These are phyloP conservation scores for Rhytidiadelphus loreus DNA, from an alignment of 225 moss, liverwort and hornwort species.

Conservation along the genomic window DNA sequence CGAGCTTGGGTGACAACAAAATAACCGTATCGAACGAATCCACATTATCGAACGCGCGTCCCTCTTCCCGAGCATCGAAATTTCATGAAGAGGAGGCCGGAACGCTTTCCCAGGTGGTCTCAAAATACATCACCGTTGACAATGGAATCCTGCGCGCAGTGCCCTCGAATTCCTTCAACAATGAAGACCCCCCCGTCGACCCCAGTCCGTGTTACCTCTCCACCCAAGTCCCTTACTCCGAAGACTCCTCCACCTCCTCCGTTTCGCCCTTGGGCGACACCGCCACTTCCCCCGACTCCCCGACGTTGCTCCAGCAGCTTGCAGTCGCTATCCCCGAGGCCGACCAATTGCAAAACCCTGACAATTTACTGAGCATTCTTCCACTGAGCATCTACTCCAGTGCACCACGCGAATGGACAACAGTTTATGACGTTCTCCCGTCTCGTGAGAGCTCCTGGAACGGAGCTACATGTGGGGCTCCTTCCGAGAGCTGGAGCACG, in stretches of 20 bases:
- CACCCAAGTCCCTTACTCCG: constrained; percentile 25
- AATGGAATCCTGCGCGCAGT: not conserved
- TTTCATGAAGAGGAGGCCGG: not conserved
- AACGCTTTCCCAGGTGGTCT: constrained; percentile 34
- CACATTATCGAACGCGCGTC: not conserved
- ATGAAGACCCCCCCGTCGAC: not conserved
- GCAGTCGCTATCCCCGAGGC: not conserved
- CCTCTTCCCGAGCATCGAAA: not conserved
- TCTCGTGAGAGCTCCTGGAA: not conserved
- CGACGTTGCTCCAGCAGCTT: not conserved
- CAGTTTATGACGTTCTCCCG: not conserved
- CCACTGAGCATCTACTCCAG: not conserved
- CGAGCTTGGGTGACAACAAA: not conserved
- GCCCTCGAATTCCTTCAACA: not conserved
- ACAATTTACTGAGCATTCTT: constrained; percentile 28
- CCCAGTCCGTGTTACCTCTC: constrained; percentile 21
- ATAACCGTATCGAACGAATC: constrained; percentile 8
- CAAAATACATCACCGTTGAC: not conserved
- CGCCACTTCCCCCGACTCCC: constrained; percentile 16
- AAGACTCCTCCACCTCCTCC: constrained; percentile 22
- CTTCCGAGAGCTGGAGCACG: constrained; percentile 30
- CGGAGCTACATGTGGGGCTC: not conserved
- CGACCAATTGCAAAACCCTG: constrained; percentile 4
- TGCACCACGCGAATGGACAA: not conserved
- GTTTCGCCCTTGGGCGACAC: constrained; percentile 12